Evolutionary conservation across 129 eudicot genomes (phyloP).

Genomic region (Helianthus annuus): DNA sequence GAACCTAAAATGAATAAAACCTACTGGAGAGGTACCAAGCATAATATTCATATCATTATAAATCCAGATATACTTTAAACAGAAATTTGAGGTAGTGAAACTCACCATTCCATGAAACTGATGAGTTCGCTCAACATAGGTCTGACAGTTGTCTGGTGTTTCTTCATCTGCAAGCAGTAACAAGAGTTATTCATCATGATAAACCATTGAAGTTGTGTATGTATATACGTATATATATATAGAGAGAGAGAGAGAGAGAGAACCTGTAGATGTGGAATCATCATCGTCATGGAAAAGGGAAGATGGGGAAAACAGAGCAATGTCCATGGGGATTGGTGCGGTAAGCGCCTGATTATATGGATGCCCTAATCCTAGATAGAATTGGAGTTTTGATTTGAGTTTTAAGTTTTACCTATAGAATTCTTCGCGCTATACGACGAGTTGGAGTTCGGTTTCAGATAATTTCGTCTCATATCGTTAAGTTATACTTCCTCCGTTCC

Average conservation of each 20-base stretch:
- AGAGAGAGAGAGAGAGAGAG: not conserved
- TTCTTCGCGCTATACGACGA: too few relatives aligned
- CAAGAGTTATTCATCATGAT: not conserved
- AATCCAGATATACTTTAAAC: too few relatives aligned
- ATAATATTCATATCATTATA: too few relatives aligned
- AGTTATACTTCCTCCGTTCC: too few relatives aligned
- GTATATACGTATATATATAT: not conserved
- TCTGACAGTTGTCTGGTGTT: slow-evolving; percentile 42
- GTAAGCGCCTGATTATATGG: not conserved
- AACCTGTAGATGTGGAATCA: slow-evolving; percentile 61
- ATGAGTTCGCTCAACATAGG: slow-evolving; percentile 75
- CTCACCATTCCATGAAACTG: slow-evolving; percentile 79
- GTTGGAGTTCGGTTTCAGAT: too few relatives aligned
- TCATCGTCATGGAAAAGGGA: slow-evolving; percentile 68
- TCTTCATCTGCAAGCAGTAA: slow-evolving; percentile 59
- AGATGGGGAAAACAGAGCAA: slow-evolving; percentile 89
- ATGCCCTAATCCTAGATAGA: slow-evolving; percentile 3
- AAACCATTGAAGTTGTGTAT: slow-evolving; percentile 11
- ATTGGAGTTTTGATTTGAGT: too few relatives aligned
- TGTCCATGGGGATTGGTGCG: slow-evolving; percentile 47
- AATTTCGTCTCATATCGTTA: too few relatives aligned
- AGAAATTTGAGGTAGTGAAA: slow-evolving; percentile 2
- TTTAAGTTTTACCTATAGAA: too few relatives aligned
- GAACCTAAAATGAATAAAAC: too few relatives aligned
- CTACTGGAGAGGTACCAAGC: too few relatives aligned